phyloP scores from a whole-genome alignment of 306 rosid genomes.

The Adenanthera pavonina region DNA sequence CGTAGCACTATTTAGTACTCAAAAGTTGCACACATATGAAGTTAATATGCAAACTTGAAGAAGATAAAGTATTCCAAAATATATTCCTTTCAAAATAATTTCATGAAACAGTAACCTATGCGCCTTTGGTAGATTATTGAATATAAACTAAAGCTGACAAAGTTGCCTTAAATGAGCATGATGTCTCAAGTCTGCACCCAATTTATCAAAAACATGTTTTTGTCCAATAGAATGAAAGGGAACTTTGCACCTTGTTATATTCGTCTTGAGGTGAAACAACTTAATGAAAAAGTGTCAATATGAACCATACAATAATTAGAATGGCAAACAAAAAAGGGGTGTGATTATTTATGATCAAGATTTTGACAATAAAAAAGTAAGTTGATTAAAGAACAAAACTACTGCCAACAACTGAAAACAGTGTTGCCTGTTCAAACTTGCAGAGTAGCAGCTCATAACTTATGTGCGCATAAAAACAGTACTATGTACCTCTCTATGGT shows the following conservation, averaged over 20 bases:
- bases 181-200: neutral
- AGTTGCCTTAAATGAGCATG: constrained; percentile 3
- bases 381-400: constrained; percentile 26
- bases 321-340: neutral
- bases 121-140: neutral
- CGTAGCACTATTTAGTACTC: neutral
- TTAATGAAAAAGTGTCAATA: neutral
- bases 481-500: neutral
- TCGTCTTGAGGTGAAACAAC: constrained; percentile 10
- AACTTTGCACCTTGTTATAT: neutral
- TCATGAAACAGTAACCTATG: neutral
- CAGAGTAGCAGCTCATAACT: neutral
- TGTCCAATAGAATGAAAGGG: constrained; percentile 23
- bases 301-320: neutral
- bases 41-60: neutral
- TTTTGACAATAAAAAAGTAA: neutral
- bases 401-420: constrained; percentile 30
- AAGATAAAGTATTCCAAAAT: neutral
- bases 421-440: constrained; percentile 5
- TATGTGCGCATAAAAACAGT: neutral
- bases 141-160: neutral
- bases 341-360: constrained; percentile 1
- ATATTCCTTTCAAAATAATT: neutral
- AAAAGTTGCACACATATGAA: neutral
- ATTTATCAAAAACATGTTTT: neutral